Evolutionary conservation across 352 stramenopile species (phyloP).

Genomic region (Pythium phragmiticola): DNA sequence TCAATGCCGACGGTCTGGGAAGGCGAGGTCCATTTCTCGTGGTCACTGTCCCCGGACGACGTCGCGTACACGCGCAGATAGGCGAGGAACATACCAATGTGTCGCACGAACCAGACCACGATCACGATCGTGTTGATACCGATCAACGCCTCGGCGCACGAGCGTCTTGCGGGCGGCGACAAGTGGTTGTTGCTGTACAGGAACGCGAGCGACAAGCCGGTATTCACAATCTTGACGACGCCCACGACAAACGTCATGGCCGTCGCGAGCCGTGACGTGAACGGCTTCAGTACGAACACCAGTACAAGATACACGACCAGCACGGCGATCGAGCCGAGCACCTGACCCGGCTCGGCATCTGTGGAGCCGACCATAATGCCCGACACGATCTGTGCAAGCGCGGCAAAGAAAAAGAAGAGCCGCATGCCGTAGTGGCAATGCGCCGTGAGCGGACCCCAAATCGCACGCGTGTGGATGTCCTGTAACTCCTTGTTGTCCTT

Average conservation of each 20-base stretch:
- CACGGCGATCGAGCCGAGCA: conserved; percentile 45
- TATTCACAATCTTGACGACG: conserved; percentile 61
- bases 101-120: conserved; percentile 27
- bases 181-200: conserved; percentile 57
- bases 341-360: conserved; percentile 50
- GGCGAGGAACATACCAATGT: conserved; percentile 39
- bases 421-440: conserved; percentile 58
- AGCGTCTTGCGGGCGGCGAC: conserved; percentile 41
- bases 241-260: conserved; percentile 54
- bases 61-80: conserved; percentile 57
- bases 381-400: conserved; percentile 52
- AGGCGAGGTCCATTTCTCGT: conserved; percentile 29
- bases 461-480: conserved; percentile 56
- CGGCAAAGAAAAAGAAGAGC: conserved; percentile 65
- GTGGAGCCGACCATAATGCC: conserved; percentile 57
- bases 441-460: conserved; percentile 58
- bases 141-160: conserved; percentile 53
- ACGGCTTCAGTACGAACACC: conserved; percentile 20
- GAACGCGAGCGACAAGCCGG: conserved; percentile 51
- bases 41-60: conserved; percentile 13
- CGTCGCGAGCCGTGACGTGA: conserved; percentile 46
- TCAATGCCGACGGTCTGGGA: background rate
- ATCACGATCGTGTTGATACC: conserved; percentile 44
- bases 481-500: conserved; percentile 51
- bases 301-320: conserved; percentile 50